A percentile compares a stretch with the other conserved stretches of the same genome.
These are phyloP conservation scores for Candida silvatica DNA, from an alignment of 805 yeast species.

Conservation along the genomic window DNA sequence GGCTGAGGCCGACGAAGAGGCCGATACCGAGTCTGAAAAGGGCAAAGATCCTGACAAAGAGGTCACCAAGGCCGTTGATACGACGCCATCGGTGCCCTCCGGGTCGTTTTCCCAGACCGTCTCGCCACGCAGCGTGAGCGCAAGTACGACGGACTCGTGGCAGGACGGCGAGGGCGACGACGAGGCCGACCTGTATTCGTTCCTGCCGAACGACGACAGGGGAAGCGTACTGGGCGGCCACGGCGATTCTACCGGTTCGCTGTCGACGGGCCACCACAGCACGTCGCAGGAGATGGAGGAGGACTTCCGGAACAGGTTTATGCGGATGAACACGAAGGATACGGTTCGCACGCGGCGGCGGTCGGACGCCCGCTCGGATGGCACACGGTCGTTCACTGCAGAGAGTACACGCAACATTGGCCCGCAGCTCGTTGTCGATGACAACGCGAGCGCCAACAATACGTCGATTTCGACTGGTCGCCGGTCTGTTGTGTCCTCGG, in stretches of 20 bases:
- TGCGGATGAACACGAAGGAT: constrained; percentile 17
- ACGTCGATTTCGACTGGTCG: too few species aligned
- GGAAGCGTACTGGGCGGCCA: constrained; percentile 4
- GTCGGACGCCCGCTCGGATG: too few species aligned
- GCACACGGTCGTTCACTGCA: too few species aligned
- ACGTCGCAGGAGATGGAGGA: constrained; percentile 5
- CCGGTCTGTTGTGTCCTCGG: too few species aligned
- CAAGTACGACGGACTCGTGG: background rate
- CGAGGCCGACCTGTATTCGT: constrained; percentile 15
- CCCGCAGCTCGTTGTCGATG: background rate
- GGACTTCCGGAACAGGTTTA: constrained; percentile 14
- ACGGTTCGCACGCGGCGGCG: constrained; percentile 8
- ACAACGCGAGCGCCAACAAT: background rate
- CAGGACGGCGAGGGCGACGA: constrained; percentile 5
- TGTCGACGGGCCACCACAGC: constrained; percentile 13
- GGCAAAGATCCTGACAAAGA: too few species aligned
- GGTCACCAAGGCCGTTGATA: too few species aligned
- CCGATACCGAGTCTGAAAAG: background rate
- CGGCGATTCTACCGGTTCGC: constrained; percentile 15
- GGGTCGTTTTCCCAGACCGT: too few species aligned
- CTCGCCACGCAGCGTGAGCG: background rate
- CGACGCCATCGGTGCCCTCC: too few species aligned
- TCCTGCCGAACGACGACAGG: constrained; percentile 15
- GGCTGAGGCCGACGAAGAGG: background rate
- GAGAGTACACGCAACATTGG: too few species aligned